Conservation (phyloP, 148 eudicot species). For the Rheum nobile region DNA sequence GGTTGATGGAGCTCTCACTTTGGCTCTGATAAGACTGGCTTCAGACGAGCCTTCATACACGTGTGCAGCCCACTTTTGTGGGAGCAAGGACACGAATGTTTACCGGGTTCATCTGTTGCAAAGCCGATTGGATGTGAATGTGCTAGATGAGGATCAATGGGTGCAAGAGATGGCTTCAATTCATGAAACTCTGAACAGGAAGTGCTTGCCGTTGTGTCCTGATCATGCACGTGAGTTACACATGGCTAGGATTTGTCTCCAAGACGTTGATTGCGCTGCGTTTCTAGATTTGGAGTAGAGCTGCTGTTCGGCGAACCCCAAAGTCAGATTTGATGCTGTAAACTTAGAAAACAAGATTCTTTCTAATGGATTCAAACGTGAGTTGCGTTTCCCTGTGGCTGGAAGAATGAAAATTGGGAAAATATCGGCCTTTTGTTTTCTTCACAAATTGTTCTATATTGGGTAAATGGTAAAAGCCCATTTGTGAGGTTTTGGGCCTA, state of each 20-base stretch:
- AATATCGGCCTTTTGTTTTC: not conserved
- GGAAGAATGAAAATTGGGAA: not conserved
- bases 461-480: not conserved
- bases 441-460: too few relatives aligned
- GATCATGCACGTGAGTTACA: constrained; percentile 58
- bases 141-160: constrained; percentile 38
- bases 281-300: constrained; percentile 29
- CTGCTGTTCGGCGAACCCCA: too few relatives aligned
- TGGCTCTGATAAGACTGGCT: constrained; percentile 59
- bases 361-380: not conserved
- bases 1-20: constrained; percentile 58
- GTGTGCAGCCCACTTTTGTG: constrained; percentile 79
- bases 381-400: not conserved
- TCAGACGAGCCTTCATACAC: constrained; percentile 45
- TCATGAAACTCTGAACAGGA: constrained; percentile 43
- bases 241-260: constrained; percentile 60
- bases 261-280: constrained; percentile 62
- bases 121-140: constrained; percentile 25
- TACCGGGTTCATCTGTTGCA: constrained; percentile 58
- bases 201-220: constrained; percentile 61
- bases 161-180: constrained; percentile 50
- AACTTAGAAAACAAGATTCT: not conserved
- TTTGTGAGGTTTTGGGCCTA: not conserved
- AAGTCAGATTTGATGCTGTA: not conserved
- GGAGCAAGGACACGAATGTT: constrained; percentile 40